Evolutionary conservation across 2,329 filamentous ascomycete species (phyloP), one percentile per base, ranked within the genome.

Genomic region (Pyricularia grisea): DNA sequence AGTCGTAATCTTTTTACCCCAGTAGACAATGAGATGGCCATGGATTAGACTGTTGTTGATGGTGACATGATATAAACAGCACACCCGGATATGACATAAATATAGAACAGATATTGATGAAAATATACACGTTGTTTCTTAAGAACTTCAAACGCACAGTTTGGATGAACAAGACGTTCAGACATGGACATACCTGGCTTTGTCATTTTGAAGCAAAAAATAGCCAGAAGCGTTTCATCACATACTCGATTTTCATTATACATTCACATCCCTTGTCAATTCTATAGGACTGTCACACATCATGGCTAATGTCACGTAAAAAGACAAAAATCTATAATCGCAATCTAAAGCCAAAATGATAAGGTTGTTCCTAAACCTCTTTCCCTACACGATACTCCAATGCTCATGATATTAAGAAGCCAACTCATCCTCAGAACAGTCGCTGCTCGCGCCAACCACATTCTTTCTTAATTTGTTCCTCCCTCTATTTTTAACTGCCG

Each of bases 391-490:
- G 12, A 33, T 10, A 36, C 64, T 36, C 30, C 20, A 5, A 23
- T 27, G 5, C 65, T 55, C 33, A 11, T 27, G 1, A 12, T 25
- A 14, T 65, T 61, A 69, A 12, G 64, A 42, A 28, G 68, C 61
- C 67, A 70, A 36, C 68, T 70, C 66, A 36, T 69, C 31, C 67
- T 61, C 58, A 12, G 67, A 64, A 9, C 63, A 61, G 27, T 68
- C 67, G 17, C 60, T 68, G 60, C 66, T 67, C 55, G 58, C 66
- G 55, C 30, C 50, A 2, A 68, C 55, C 12, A 68, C 60, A 25
- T 27, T 65, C 14, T 36, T 50, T 25, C 30, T 25, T 23, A 31
- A 25, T n/a, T 36, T 68, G 30, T 50, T 55, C 60, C 31, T 65
- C 23, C 31, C 33, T 30, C 30, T 27, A 25, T 63, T 68, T 65